Conservation (phyloP, 2,329 filamentous ascomycete species). For the Fusarium sororula region DNA sequence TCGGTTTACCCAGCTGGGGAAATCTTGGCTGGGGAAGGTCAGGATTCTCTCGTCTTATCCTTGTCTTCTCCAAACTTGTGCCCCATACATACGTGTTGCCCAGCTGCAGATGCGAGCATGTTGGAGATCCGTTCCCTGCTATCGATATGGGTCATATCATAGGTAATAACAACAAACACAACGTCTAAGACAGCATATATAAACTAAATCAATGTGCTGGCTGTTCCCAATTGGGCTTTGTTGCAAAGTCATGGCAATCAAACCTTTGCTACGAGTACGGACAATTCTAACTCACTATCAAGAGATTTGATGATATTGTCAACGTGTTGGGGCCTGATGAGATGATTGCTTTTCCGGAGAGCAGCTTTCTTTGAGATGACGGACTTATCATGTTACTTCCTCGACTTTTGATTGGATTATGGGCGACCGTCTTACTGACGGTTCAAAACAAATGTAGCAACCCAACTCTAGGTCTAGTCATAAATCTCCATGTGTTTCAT, state of each 20-base stretch:
- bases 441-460: neutral
- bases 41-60: conserved; percentile 8
- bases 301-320: neutral
- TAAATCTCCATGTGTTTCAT: neutral
- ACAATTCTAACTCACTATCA: neutral
- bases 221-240: neutral
- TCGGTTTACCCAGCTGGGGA: conserved; percentile 17
- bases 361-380: neutral
- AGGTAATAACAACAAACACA: neutral
- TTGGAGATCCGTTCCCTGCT: neutral
- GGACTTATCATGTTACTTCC: neutral
- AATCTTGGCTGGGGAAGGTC: conserved; percentile 9
- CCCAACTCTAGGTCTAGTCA: no score
- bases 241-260: neutral
- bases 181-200: no score
- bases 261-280: no score
- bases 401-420: no score
- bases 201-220: neutral
- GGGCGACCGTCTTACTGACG: neutral
- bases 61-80: conserved; percentile 19
- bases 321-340: neutral
- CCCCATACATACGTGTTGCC: conserved; percentile 1
- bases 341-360: neutral
- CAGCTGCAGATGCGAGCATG: neutral
- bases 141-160: neutral